Percentiles rank a stretch among this genome's conserved stretches.
Conservation (phyloP, 139 green algal genomes). For the Tetraselmis striata region DNA sequence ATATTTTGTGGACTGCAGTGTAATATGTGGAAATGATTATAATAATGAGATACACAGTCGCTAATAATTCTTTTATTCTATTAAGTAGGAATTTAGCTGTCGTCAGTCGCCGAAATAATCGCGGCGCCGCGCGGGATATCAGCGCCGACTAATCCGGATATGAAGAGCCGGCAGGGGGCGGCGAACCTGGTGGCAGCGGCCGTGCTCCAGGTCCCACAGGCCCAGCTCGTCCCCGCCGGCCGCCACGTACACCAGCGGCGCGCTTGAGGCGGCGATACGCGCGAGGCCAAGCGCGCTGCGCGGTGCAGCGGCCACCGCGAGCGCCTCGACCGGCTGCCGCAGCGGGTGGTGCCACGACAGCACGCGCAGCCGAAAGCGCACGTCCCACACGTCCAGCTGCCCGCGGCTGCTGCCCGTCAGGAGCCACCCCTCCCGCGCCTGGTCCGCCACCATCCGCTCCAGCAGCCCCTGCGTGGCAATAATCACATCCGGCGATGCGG, state of each 20-base stretch:
- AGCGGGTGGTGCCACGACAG: slow-evolving; percentile 17
- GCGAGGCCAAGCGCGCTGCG: slow-evolving; percentile 32
- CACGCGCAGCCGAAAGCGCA: slow-evolving; percentile 59
- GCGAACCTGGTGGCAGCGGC: slow-evolving; percentile 32
- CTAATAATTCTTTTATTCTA: too few relatives aligned
- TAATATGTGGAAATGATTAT: too few relatives aligned
- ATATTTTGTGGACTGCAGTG: too few relatives aligned
- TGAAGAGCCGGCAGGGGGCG: slow-evolving; percentile 3
- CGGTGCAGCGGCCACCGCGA: slow-evolving; percentile 43
- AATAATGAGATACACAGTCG: too few relatives aligned
- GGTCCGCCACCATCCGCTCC: slow-evolving; percentile 46
- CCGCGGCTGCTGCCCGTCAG: slow-evolving; percentile 58
- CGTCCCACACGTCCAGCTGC: slow-evolving; percentile 66
- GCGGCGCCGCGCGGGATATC: too few relatives aligned
- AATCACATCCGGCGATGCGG: too few relatives aligned
- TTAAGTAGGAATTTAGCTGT: too few relatives aligned
- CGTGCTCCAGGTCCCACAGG: slow-evolving; percentile 63
- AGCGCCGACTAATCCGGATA: too few relatives aligned
- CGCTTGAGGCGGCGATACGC: slow-evolving; percentile 7
- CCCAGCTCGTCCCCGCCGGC: slow-evolving; percentile 66
- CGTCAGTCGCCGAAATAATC: too few relatives aligned
- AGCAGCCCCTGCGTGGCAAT: slow-evolving; percentile 45
- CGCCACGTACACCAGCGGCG: slow-evolving; percentile 68
- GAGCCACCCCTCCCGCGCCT: slow-evolving; percentile 43
- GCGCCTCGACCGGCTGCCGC: slow-evolving; percentile 31